Base-by-base conservation (phyloP, 1,284 basidiomycete species). In the Cutaneotrichosporon cavernicola region DNA sequence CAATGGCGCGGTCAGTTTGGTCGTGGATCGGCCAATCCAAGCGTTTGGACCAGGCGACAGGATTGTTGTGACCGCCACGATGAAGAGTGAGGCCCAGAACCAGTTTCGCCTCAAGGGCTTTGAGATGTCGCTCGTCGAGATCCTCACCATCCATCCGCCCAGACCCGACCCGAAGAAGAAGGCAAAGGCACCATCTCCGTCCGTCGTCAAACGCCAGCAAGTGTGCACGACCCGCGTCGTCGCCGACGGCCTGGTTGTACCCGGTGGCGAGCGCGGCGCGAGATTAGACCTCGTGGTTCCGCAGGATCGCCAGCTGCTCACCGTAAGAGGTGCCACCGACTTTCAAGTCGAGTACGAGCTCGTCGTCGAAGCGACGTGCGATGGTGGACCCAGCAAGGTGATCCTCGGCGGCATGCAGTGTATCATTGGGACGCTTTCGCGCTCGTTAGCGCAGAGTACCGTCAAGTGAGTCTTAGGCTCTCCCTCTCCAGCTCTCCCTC, bases 11-110 rank as follows among this genome's bases (percentile, higher is more conserved):
- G 84, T 91, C 21, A 87, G 85, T 18, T 84, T 94, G 65, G 86
- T 85, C 47, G 88, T 92, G n/a, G 72, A 74, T 26, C 87, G 91
- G 34, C 83, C 84, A 22, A 84, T 86, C 65, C 88, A 88, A 5
- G 92, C 90, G 67, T 92, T 88, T 72, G 90, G 91, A 1, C 90
- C 91, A 0, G 89, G 88, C 18, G 91, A 94, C 77, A 85, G 86
- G n/a, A 85, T 93, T 32, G 81, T 86, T 9, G 84, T 92, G 61
- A 83, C 83, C 49, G 90, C 89, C 0, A 86, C 85, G 4, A 82
- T 93, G 21, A 68, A 72, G 62, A 82, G 92, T 10, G 68, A 72
- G 58, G 78, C 76, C 22, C 68, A 69, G 22, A 65, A 69, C 22
- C 70, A 73, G 55, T 89, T 92, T 71, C 85, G 87, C 85, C 34